phyloP scores from a whole-genome alignment of 768 basidiomycete genomes.

The Termitomyces sp. region DNA sequence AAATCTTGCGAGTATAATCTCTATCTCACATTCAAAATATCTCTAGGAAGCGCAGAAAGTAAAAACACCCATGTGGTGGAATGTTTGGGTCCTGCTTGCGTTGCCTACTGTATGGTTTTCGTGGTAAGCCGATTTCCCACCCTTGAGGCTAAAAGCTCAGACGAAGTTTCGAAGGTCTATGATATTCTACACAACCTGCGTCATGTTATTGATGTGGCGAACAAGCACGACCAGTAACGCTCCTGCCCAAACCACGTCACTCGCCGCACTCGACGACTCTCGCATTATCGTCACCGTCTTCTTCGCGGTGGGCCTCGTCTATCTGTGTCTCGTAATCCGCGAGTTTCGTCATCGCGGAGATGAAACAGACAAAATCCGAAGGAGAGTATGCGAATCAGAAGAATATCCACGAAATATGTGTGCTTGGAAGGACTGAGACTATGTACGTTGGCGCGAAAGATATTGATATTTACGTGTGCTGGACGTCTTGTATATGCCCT shows the following conservation, averaged over 20 bases:
- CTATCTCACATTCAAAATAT: not conserved
- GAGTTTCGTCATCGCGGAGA: not conserved
- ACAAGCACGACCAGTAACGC: conserved; percentile 39
- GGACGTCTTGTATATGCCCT: too few relatives aligned
- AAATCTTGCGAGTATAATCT: not conserved
- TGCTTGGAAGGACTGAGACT: too few relatives aligned
- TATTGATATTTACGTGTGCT: too few relatives aligned
- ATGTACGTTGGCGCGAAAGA: too few relatives aligned
- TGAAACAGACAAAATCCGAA: not conserved
- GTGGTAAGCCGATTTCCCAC: conserved; percentile 34
- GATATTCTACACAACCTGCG: conserved; percentile 55
- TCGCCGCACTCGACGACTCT: conserved; percentile 40
- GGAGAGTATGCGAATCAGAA: not conserved
- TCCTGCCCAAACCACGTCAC: conserved; percentile 28
- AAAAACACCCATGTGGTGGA: conserved; percentile 33
- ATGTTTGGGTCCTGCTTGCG: conserved; percentile 58
- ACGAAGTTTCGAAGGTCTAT: conserved; percentile 44
- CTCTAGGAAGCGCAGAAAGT: conserved; percentile 48
- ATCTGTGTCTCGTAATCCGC: not conserved
- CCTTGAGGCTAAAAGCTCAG: not conserved
- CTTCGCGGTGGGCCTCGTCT: not conserved
- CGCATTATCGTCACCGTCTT: conserved; percentile 47
- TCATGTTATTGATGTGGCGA: conserved; percentile 68
- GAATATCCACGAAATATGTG: not conserved
- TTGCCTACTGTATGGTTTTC: conserved; percentile 68